Percentiles rank a stretch among this genome's conserved stretches.
Conservation (phyloP, 352 stramenopile genomes). For the Globisporangium ultimum region DNA sequence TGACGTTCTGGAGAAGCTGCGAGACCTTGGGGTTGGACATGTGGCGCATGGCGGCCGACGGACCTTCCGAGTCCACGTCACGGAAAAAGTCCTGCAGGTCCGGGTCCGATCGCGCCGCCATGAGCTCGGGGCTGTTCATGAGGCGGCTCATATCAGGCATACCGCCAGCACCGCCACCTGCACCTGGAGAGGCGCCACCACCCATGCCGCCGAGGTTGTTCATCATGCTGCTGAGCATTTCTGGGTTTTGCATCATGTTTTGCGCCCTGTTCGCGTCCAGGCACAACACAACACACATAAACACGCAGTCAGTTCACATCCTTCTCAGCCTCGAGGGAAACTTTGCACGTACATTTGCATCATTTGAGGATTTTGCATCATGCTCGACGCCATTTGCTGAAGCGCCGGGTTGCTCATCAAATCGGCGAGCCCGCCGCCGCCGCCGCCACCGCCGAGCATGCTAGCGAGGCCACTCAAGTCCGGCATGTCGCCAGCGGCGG, state of each 20-base stretch:
- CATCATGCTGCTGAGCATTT: constrained; percentile 79
- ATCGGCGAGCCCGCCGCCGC: constrained; percentile 66
- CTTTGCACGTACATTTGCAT: constrained; percentile 74
- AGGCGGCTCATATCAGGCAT: constrained; percentile 71
- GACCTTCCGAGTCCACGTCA: constrained; percentile 72
- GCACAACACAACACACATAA: not conserved
- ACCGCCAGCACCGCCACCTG: constrained; percentile 27
- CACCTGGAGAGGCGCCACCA: constrained; percentile 16
- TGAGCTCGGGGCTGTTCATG: constrained; percentile 75
- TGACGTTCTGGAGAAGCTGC: constrained; percentile 72
- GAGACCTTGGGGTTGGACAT: constrained; percentile 87
- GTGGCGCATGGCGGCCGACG: constrained; percentile 79
- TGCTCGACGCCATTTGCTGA: constrained; percentile 85
- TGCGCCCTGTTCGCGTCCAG: constrained; percentile 42
- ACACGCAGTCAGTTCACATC: not conserved
- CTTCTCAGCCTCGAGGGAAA: not conserved
- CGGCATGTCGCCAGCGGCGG: constrained; percentile 59
- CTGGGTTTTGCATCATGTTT: constrained; percentile 89
- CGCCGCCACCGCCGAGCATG: constrained; percentile 64
- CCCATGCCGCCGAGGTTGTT: constrained; percentile 43
- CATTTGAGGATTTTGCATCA: constrained; percentile 91
- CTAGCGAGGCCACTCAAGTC: constrained; percentile 72
- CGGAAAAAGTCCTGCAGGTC: constrained; percentile 80
- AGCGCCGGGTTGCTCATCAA: constrained; percentile 85
- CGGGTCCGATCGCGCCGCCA: constrained; percentile 64